Evolutionary conservation across 169 alveolate genomes (phyloP), one percentile per base, ranked within the genome.

Genomic region (Plasmodium inui): DNA sequence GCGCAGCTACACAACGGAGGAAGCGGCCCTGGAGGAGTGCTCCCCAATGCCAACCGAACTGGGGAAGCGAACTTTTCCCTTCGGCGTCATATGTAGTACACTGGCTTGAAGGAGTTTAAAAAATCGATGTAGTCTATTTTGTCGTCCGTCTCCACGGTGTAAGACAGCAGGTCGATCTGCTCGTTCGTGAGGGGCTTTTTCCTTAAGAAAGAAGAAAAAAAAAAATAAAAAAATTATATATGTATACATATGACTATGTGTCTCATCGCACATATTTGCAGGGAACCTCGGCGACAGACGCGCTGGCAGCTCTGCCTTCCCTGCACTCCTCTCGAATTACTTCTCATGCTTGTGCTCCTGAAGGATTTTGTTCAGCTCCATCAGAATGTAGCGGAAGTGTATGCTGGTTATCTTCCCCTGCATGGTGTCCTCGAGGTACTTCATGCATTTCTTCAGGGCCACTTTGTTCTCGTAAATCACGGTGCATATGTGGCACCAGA

Each of bases 401-500:
- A 88, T 84, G 26, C 95, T 73, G 30, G 92, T 86, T 22, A 95
- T 95, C 41, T 84, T 83, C 26, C 97, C 97, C 10, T 92, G 92
- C 50, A 80, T 55, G 53, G 93, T 92, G 12, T 95, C 95, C 61
- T 95, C 97, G 37, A 94, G 84, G 78, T 95, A 92, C 41, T 94
- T 94, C 84, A 95, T 80, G 71, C 96, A 96, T 14, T 93, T 73
- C 30, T 95, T 83, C 30, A 95, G 70, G 83, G 95, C 83, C 55
- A 83, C 50, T 76, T 83, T 81, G 92, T 95, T 96, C 44, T 93
- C 95, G 82, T 74, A 95, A 9, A 95, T 86, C 5, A 94, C 93
- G 34, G 97, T 94, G 83, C 97, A 95, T 32, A 95, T 95, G 53
- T 95, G 97, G 32, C 93, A 89, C 97, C 97, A 95, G 61, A 95